phyloP scores from a whole-genome alignment of 192 early-diverging fungal species.

The Coemansia sp. region DNA sequence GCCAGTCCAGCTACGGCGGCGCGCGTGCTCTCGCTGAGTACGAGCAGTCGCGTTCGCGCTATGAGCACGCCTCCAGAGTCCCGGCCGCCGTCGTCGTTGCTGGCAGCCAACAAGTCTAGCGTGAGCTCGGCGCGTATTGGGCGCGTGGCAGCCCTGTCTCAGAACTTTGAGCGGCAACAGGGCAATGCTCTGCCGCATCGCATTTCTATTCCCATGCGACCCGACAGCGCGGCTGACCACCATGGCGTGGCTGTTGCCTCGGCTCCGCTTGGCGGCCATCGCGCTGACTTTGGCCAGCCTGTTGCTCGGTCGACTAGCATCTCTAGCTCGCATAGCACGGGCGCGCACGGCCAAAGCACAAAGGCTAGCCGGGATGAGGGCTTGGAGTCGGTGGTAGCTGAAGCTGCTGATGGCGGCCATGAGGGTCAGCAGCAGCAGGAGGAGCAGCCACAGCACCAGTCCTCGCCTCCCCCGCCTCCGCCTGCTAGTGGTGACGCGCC shows the following conservation, averaged over 20 bases:
- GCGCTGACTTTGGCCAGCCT: conserved; percentile 11
- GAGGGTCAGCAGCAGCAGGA: background rate
- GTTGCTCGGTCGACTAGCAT: conserved; percentile 45
- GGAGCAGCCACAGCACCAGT: background rate
- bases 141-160: conserved; percentile 49
- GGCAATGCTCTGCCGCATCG: conserved; percentile 6
- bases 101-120: background rate
- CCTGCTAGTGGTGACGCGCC: background rate
- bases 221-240: conserved; percentile 8
- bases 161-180: conserved; percentile 49
- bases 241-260: conserved; percentile 15
- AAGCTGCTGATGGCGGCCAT: conserved; percentile 1
- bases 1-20: conserved; percentile 4
- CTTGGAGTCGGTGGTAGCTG: background rate
- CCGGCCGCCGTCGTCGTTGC: conserved; percentile 19
- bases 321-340: conserved; percentile 45
- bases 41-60: conserved; percentile 25
- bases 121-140: conserved; percentile 41
- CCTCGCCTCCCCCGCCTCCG: background rate
- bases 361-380: conserved; percentile 7
- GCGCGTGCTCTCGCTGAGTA: conserved; percentile 11
- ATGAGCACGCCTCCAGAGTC: conserved; percentile 47
- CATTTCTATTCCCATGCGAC: conserved; percentile 29
- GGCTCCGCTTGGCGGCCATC: conserved; percentile 23
- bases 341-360: conserved; percentile 40